Conservation (phyloP, 306 rosid species). For the Benincasa hispida region DNA sequence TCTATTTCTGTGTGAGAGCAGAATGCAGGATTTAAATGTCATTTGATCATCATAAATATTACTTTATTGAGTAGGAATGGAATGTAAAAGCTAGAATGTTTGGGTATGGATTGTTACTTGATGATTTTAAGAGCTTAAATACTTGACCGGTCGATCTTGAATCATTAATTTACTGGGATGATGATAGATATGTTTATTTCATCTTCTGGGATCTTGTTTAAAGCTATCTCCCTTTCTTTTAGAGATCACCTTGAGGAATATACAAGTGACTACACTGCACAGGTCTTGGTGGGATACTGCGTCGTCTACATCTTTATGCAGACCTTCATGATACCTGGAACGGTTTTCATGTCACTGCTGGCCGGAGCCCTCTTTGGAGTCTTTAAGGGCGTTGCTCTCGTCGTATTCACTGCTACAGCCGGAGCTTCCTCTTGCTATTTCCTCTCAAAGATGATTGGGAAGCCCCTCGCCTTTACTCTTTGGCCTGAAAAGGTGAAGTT, state of each 20-base stretch:
- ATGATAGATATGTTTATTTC: background rate
- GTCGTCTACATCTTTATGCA: conserved; percentile 94
- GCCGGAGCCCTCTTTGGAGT: conserved; percentile 96
- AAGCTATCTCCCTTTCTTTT: background rate
- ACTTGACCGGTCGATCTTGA: background rate
- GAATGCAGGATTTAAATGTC: background rate
- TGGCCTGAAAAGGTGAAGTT: conserved; percentile 81
- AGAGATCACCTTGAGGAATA: conserved; percentile 93
- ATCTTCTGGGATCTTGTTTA: background rate
- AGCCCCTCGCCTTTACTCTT: conserved; percentile 62
- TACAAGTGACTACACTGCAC: conserved; percentile 98
- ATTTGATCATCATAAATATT: background rate
- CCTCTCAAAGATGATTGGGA: conserved; percentile 75
- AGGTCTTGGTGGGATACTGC: conserved; percentile 92
- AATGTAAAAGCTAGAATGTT: background rate
- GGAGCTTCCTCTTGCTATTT: conserved; percentile 97
- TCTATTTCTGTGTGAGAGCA: background rate
- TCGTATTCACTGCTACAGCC: conserved; percentile 80
- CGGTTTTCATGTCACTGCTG: conserved; percentile 94
- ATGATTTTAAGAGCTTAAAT: background rate
- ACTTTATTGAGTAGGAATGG: background rate
- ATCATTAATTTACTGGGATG: background rate
- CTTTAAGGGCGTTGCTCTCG: conserved; percentile 77
- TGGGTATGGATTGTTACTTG: background rate
- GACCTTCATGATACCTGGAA: conserved; percentile 99